These are phyloP conservation scores for Fusarium setosum DNA, from an alignment of 2,329 filamentous ascomycete species.

Conservation along the genomic window DNA sequence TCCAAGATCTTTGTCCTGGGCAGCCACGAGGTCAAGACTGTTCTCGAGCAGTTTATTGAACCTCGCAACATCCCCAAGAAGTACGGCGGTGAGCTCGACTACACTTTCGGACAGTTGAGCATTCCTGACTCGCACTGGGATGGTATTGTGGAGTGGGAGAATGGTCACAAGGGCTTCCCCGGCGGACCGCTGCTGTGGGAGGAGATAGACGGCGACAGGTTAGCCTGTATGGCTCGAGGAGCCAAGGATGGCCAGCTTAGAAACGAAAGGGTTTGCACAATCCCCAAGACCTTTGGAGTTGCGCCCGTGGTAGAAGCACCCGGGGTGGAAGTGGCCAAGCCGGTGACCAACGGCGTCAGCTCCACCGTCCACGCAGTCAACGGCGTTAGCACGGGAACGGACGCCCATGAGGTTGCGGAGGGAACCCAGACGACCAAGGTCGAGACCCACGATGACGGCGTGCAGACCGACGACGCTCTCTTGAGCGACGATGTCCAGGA, in stretches of 20 bases:
- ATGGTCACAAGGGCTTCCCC: slow-evolving; percentile 64
- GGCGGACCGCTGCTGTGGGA: slow-evolving; percentile 69
- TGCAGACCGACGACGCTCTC: slow-evolving; percentile 44
- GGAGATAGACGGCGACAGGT: slow-evolving; percentile 55
- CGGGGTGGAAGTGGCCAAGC: not conserved
- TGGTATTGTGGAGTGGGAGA: slow-evolving; percentile 63
- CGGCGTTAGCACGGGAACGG: slow-evolving; percentile 8
- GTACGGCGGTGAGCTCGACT: slow-evolving; percentile 90
- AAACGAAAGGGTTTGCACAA: slow-evolving; percentile 61
- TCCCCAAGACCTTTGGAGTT: slow-evolving; percentile 54
- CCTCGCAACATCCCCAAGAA: slow-evolving; percentile 85
- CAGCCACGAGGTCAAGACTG: slow-evolving; percentile 77
- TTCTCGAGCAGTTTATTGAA: slow-evolving; percentile 85
- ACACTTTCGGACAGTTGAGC: slow-evolving; percentile 80
- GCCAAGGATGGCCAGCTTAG: slow-evolving; percentile 57
- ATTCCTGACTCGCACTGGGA: slow-evolving; percentile 74
- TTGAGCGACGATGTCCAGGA: slow-evolving; percentile 45
- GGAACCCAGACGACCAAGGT: slow-evolving; percentile 43
- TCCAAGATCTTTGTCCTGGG: slow-evolving; percentile 96
- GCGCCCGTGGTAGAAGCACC: slow-evolving; percentile 17
- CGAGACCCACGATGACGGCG: slow-evolving; percentile 38
- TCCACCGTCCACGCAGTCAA: slow-evolving; percentile 8
- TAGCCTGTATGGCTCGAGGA: slow-evolving; percentile 67
- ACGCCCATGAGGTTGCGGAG: slow-evolving; percentile 30
- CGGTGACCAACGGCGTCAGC: not conserved